Base-by-base conservation (phyloP, 2,329 filamentous ascomycete genomes). In the Spiromastix sp. region DNA sequence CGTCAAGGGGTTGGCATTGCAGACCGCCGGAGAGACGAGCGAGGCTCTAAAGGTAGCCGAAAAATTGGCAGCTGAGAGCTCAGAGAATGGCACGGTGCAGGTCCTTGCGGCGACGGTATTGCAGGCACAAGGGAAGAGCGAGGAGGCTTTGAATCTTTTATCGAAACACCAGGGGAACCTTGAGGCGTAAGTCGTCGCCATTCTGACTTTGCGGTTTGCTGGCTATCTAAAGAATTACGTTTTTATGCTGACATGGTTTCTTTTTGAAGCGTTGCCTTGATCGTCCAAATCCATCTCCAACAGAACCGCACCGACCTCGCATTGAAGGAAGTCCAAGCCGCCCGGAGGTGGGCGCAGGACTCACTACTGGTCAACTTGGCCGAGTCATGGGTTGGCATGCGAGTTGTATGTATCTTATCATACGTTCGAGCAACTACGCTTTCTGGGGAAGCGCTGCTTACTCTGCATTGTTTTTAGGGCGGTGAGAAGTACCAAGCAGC, bases 401-500 rank as follows among this genome's bases (percentile, higher is more conserved):
- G 91, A 59, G 68, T 89, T 61, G 85, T 91, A 72, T 6, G 26
- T 34, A 16, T 13, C 9, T 5, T n/a, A 19, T 24, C 15, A 31
- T 36, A 20, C 20, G 24, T 18, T 15, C 11, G 12, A 26, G 30
- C n/a, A n/a, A n/a, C n/a, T n/a, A n/a, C n/a, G n/a, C n/a, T n/a
- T n/a, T n/a, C n/a, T n/a, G n/a, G n/a, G n/a, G n/a, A n/a, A n/a
- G n/a, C n/a, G n/a, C n/a, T n/a, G n/a, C n/a, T n/a, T n/a, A n/a
- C n/a, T n/a, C n/a, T n/a, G n/a, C n/a, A n/a, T n/a, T n/a, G n/a
- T n/a, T n/a, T n/a, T n/a, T n/a, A 93, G 81, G 89, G 89, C 53
- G 87, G 87, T 47, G 86, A 94, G 49, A 91, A 85, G 59, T 96
- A 96, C 63, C 91, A 96, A 55, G 84, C 91, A 54, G 81, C 89